phyloP scores from a whole-genome alignment of 2,329 filamentous ascomycete genomes.

The Pseudogymnoascus sp. region DNA sequence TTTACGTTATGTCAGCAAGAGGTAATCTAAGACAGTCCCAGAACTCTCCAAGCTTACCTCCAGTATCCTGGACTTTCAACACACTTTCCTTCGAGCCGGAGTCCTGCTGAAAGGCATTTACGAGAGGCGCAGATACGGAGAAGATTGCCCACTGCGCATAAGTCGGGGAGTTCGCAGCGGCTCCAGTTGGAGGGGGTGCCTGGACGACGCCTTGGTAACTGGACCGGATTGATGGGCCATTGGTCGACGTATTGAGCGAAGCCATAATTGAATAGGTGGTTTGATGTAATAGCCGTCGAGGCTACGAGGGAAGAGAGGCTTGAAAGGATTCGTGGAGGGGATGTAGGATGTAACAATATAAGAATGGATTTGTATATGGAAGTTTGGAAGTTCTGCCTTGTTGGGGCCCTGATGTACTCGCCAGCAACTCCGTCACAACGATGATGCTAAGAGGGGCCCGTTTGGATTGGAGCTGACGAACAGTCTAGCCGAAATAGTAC shows the following conservation, averaged over 20 bases:
- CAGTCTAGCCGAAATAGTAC: neutral
- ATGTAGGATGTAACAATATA: constrained; percentile 9
- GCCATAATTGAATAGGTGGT: constrained; percentile 50
- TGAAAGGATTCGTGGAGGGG: neutral
- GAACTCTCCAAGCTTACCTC: constrained; percentile 49
- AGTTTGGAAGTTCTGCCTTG: constrained; percentile 8
- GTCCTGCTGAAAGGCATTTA: constrained; percentile 85
- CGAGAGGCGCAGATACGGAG: constrained; percentile 83
- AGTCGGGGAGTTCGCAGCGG: constrained; percentile 64
- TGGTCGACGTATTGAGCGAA: constrained; percentile 71
- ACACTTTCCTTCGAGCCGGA: constrained; percentile 83
- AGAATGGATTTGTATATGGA: neutral
- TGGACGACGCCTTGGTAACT: constrained; percentile 68
- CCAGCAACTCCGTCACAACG: neutral
- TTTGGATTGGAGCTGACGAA: constrained; percentile 2
- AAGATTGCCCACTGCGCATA: constrained; percentile 92
- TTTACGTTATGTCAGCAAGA: constrained; percentile 18
- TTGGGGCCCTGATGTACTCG: constrained; percentile 8
- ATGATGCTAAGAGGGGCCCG: constrained; percentile 10
- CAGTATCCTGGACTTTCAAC: constrained; percentile 86
- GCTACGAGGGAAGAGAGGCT: neutral
- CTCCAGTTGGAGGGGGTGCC: constrained; percentile 48
- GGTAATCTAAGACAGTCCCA: neutral
- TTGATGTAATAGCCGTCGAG: constrained; percentile 2
- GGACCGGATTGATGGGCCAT: constrained; percentile 78